Evolutionary conservation across 1,139 yeast genomes (phyloP), one percentile per base, ranked within the genome.

Genomic region (Yamadazyma aaseri): DNA sequence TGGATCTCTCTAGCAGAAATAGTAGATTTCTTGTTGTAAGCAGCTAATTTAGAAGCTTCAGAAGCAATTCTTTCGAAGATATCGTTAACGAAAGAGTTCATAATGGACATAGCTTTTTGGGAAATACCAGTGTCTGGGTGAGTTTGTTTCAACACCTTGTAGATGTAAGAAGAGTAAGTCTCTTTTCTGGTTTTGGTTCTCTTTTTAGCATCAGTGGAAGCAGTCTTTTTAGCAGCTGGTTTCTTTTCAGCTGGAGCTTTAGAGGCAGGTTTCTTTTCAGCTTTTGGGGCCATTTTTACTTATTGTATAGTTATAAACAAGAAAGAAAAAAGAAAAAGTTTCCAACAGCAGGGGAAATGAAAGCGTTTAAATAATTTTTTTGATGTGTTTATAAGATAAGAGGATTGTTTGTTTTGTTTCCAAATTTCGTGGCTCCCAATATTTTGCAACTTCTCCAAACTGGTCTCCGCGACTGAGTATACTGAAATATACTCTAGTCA

Each of bases 41-140:
- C 96, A 73, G 98, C 98, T 65, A 92, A 84, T 77, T 92, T 92
- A 54, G 98, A 92, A 57, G 98, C 97, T 75, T 92, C 98, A 56
- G 94, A 73, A 56, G 98, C 98, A 59, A 83, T 83, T 80, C 95
- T 85, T 74, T 86, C 95, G 56, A 86, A 86, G 63, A 86, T 86
- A 71, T 90, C 97, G 73, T 90, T 90, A 56, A 92, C 98, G 58
- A 92, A 92, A 35, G 97, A 92, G 86, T 92, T 92, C 94, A 92
- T 85, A 69, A 92, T 92, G 42, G 97, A 89, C 97, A 92, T 92
- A 55, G 98, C 97, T 73, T 89, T 87, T 73, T 90, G 96, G 52
- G 98, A 92, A 65, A 92, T 92, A 87, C 98, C 98, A 48, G 98
- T 92, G 71, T 92, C 97, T 71, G 98, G 96, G 74, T 94, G 97